A percentile compares a stretch with the other conserved stretches of the same genome.
Conservation (phyloP, 2,329 filamentous ascomycete genomes). For the Alternaria sp. region DNA sequence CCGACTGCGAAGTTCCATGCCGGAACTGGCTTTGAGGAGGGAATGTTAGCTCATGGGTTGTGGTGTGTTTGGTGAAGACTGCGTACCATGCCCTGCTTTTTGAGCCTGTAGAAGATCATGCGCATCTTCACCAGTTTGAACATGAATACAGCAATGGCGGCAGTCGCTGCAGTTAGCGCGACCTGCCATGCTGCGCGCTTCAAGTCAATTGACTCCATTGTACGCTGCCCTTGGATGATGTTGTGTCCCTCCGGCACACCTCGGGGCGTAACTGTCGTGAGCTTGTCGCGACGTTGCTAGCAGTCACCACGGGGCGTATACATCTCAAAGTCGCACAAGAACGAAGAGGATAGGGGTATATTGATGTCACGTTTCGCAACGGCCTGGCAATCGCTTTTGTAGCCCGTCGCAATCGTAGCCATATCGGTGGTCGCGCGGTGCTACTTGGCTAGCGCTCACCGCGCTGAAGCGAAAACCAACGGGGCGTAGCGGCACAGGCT, state of each 20-base stretch:
- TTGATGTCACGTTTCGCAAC: background rate
- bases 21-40: slow-evolving; percentile 15
- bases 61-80: background rate
- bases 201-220: background rate
- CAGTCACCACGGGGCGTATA: background rate
- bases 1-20: slow-evolving; percentile 16
- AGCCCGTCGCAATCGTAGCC: background rate
- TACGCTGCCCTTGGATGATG: background rate
- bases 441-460: background rate
- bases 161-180: background rate
- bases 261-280: background rate
- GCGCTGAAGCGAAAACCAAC: background rate
- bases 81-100: slow-evolving; percentile 15
- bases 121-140: slow-evolving; percentile 12
- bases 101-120: slow-evolving; percentile 14
- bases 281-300: background rate
- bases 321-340: background rate
- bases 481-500: background rate
- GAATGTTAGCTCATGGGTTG: background rate
- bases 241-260: background rate
- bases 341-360: background rate
- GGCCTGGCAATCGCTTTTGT: background rate
- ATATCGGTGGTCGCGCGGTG: background rate
- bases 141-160: background rate
- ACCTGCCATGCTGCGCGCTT: background rate